Evolutionary conservation across 306 rosid species (phyloP), one percentile per base, ranked within the genome.

Genomic region (Vicia sativa): DNA sequence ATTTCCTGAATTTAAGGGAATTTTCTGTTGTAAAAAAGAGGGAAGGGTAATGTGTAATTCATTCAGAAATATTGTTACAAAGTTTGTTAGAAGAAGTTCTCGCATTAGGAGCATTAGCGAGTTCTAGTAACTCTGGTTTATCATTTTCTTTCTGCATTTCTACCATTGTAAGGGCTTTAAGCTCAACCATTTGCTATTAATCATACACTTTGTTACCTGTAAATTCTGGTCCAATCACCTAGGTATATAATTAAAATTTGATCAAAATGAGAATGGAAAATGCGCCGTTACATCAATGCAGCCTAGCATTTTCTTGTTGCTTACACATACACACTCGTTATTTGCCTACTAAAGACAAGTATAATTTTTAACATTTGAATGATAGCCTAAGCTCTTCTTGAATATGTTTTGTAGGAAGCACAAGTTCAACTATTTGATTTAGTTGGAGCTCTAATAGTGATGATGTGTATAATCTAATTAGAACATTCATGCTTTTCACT

Each of bases 211-310:
- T 34, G 38, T 34, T 34, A 7, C 38, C 8, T 34, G 9, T 34
- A 6, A 34, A 34, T 31, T 31, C 37, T 6, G 8, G 6, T 31
- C 8, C 37, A 5, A 6, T 31, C 37, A 6, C 28, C 3, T 16
- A 2, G 2, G 68, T 41, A 11, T 65, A 11, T 65, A 14, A 45
- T 34, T 19, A 8, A 4, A 23, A 65, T 26, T 14, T 37, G 55
- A 49, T 16, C 55, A 7, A 49, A 31, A 21, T 31, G 70, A 45
- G 26, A 72, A 42, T 34, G 74, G 34, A 67, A 72, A 66, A 41
- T 49, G n/a, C 1, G 39, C 48, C 12, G 55, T 18, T 55, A 45
- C 39, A 55, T 65, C 34, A 42, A 41, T 58, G 21, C 14, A 13
- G 7, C 11, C 50, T 0, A 2, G 15, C 52, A 43, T 9, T 55